A percentile compares a stretch with the other conserved stretches of the same genome.
Evolutionary conservation across 768 basidiomycete genomes (phyloP).

Genomic region (Dacryopinax spathularia): DNA sequence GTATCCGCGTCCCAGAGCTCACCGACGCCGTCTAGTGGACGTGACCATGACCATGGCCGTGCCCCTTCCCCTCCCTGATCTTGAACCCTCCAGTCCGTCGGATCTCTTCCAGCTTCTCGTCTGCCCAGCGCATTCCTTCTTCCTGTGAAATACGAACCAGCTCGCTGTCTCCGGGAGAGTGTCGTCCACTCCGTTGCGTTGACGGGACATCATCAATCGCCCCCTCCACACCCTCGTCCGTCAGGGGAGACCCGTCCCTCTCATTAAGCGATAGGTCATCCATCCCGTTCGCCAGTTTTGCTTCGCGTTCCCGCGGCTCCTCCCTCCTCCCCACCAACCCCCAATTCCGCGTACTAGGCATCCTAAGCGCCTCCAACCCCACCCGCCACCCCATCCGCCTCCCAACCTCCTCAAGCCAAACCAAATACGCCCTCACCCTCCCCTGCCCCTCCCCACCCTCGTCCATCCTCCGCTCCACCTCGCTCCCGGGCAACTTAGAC

Average conservation of each 20-base stretch:
- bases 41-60: too few species aligned
- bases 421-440: constrained; percentile 67
- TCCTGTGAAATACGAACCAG: not conserved
- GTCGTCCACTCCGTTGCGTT: not conserved
- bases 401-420: constrained; percentile 69
- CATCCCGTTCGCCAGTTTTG: not conserved
- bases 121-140: not conserved
- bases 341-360: constrained; percentile 91
- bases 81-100: not conserved
- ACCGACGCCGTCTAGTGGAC: too few species aligned
- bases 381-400: constrained; percentile 69
- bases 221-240: too few species aligned
- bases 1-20: too few species aligned
- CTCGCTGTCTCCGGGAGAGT: too few species aligned
- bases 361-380: constrained; percentile 73
- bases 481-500: constrained; percentile 22
- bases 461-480: constrained; percentile 34
- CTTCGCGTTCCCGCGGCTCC: not conserved
- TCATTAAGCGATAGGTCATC: not conserved
- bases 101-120: not conserved
- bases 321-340: constrained; percentile 18
- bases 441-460: constrained; percentile 45
- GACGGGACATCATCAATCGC: not conserved
- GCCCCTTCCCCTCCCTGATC: not conserved
- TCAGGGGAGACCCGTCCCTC: too few species aligned